phyloP scores from a whole-genome alignment of 2,329 filamentous ascomycete genomes.

The Xylaria sp. region DNA sequence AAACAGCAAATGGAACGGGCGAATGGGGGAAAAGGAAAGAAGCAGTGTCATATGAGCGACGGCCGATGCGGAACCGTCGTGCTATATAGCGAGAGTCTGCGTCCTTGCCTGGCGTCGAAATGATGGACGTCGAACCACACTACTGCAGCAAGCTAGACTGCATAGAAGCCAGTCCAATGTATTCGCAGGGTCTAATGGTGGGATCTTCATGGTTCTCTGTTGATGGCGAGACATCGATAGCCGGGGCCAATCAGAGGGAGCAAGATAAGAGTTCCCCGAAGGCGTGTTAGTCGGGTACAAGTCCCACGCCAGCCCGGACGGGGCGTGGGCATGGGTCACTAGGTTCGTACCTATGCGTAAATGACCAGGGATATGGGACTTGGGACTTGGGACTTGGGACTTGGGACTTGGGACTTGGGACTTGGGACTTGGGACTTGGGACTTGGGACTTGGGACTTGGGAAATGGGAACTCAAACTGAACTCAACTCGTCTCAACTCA shows the following conservation, averaged over 20 bases:
- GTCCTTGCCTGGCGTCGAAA: slow-evolving; percentile 32
- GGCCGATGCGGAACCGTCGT: slow-evolving; percentile 34
- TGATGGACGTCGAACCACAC: slow-evolving; percentile 38
- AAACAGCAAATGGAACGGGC: slow-evolving; percentile 12
- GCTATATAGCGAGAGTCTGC: slow-evolving; percentile 40
- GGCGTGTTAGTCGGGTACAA: slow-evolving; percentile 30
- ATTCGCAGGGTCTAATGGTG: slow-evolving; percentile 37
- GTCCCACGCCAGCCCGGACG: slow-evolving; percentile 23
- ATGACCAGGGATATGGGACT: not conserved
- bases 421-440: not conserved
- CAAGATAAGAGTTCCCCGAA: slow-evolving; percentile 30
- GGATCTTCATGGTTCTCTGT: slow-evolving; percentile 30
- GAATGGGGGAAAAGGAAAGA: slow-evolving; percentile 7
- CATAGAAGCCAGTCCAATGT: not conserved
- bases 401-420: not conserved
- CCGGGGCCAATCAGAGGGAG: slow-evolving; percentile 41
- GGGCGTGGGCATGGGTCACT: not conserved
- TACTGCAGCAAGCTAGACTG: slow-evolving; percentile 13
- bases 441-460: not conserved
- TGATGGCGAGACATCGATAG: slow-evolving; percentile 36
- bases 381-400: not conserved
- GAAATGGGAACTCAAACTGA: no score
- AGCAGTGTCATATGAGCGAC: slow-evolving; percentile 22
- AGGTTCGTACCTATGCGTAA: no score
- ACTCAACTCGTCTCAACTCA: not conserved